Base-by-base conservation (phyloP, 2,329 filamentous ascomycete species). In the Colletotrichum sp. region DNA sequence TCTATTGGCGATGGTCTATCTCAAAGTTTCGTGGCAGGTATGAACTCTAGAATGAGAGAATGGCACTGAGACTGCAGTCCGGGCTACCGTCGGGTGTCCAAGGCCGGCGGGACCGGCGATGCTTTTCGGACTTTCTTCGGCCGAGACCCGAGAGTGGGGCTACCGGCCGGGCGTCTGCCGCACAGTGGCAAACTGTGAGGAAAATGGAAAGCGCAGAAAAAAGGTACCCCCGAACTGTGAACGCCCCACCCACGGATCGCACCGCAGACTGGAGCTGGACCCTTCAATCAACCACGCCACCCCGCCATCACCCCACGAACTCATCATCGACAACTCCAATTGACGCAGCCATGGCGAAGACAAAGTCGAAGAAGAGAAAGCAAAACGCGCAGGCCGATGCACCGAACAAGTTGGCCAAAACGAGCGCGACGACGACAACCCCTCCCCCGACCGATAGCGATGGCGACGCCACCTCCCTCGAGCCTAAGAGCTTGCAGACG, bases 401-500 rank as follows among this genome's bases (percentile, higher is more conserved):
- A 0, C 81, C 86, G 3, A 80, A 83, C 6, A 89, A 90, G 72
- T 75, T 80, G 3, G 72, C 80, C 19, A 89, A 89, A 78, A 84
- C 81, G 1, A 75, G 79, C 11, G 75, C 80, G 15, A 81, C 81
- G 29, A 30, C 55, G 19, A 78, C 83, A n/a, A 82, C 83, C 6
- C 81, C 84, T 1, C 84, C 86, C 15, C 83, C 86, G 15, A 69
- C 74, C 22, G 74, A 76, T 8, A 76, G 74, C 27, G 59, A 72
- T 11, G 71, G 62, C 34, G 85, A 86, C 62, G 81, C 82, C 49
- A 78, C 79, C 55, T 78, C 80, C 5, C 78, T 83, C 69, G 88
- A 89, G 76, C 87, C 89, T n/a, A 89, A 86, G 79, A 90, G 82
- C 65, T 83, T 92, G 5, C 85, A 88, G 69, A 87, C 88, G 1